These are phyloP conservation scores for Fusarium denticulatum DNA, from an alignment of 2,329 filamentous ascomycete genomes.

Conservation along the genomic window DNA sequence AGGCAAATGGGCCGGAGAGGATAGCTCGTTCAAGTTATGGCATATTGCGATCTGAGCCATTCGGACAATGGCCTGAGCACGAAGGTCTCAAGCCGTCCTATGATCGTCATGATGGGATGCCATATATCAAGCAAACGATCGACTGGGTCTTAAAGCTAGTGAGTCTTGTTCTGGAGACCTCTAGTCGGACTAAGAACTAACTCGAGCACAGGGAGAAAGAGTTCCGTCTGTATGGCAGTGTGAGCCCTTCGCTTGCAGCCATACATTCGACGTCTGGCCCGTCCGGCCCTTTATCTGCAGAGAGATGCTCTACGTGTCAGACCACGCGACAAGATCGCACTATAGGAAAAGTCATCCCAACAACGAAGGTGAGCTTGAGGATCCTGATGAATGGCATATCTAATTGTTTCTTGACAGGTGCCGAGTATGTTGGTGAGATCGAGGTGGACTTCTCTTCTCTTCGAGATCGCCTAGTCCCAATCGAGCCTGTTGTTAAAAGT, in stretches of 20 bases:
- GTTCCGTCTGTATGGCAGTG: not conserved
- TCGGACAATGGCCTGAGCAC: not conserved
- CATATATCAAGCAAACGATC: not conserved
- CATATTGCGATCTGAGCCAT: not conserved
- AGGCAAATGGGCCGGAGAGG: not conserved
- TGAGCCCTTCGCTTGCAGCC: not conserved
- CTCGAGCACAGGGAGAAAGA: accelerated
- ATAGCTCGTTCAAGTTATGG: slow-evolving; percentile 4
- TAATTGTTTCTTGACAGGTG: not conserved
- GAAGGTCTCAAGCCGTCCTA: accelerated
- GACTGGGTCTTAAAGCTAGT: slow-evolving; percentile 1
- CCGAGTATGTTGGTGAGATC: not conserved
- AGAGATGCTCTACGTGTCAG: not conserved
- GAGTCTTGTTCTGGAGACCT: not conserved
- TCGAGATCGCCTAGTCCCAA: not conserved
- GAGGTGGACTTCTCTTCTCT: not conserved
- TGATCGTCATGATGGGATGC: not conserved
- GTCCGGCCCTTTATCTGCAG: not conserved
- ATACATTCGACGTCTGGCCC: not conserved
- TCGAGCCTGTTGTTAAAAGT: accelerated
- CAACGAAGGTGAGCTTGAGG: not conserved
- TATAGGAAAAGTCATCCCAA: not conserved
- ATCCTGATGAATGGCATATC: accelerated
- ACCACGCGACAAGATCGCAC: not conserved
- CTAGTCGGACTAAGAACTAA: not conserved